phyloP scores from a whole-genome alignment of 2,329 filamentous ascomycete species.

The Berkeleyomyces basicola region DNA sequence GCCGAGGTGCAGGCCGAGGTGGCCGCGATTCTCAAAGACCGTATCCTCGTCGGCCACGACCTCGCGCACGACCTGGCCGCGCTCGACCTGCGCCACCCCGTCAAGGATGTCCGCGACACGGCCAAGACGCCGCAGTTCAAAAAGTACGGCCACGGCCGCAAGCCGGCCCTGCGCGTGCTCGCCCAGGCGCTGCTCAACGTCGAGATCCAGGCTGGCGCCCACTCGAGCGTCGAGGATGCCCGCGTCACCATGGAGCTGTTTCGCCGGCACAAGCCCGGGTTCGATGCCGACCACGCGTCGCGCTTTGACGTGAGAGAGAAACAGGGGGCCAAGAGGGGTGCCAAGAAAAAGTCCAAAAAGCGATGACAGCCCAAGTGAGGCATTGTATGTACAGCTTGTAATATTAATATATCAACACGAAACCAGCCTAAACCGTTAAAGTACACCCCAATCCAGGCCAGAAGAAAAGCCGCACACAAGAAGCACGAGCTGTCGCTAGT shows the following conservation, averaged over 20 bases:
- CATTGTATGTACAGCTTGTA: not conserved
- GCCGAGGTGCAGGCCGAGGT: slow-evolving; percentile 62
- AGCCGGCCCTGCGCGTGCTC: slow-evolving; percentile 47
- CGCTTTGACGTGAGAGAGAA: slow-evolving; percentile 29
- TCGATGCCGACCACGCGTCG: slow-evolving; percentile 65
- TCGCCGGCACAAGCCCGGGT: slow-evolving; percentile 62
- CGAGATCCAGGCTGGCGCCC: slow-evolving; percentile 46
- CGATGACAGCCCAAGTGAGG: not conserved
- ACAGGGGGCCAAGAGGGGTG: not conserved
- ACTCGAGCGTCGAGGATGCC: slow-evolving; percentile 63
- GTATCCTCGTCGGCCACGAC: slow-evolving; percentile 71
- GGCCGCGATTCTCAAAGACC: slow-evolving; percentile 47
- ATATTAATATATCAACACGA: not conserved
- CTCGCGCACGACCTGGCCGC: slow-evolving; percentile 63
- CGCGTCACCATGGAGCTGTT: slow-evolving; percentile 82
- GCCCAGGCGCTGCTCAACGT: slow-evolving; percentile 40
- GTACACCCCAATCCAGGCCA: too few species aligned
- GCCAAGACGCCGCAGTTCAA: slow-evolving; percentile 60
- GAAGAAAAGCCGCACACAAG: too few species aligned
- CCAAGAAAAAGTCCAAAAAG: slow-evolving; percentile 20
- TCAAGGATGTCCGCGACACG: slow-evolving; percentile 69
- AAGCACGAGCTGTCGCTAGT: too few species aligned
- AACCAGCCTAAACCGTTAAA: too few species aligned
- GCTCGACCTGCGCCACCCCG: slow-evolving; percentile 62
- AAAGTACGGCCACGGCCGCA: slow-evolving; percentile 48